Evolutionary conservation across 2,329 filamentous ascomycete species (phyloP), one percentile per base, ranked within the genome.

Genomic region (Monilinia aucupariae): DNA sequence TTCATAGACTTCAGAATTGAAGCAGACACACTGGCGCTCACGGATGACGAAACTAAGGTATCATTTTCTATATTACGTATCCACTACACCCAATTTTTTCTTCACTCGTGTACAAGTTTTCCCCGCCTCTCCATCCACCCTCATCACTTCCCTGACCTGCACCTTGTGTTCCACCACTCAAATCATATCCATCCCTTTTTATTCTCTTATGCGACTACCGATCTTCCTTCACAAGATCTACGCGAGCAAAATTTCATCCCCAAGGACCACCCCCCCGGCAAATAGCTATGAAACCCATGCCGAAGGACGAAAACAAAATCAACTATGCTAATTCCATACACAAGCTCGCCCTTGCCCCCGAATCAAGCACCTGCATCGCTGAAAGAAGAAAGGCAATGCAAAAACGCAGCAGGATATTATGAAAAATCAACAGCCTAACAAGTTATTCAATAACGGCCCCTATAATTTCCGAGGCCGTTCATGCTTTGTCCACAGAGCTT

Each of bases 51-150:
- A 30, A 58, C 8, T 17, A 45, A 61, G 50, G 50, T 48, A 61
- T 61, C 39, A 54, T 55, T 55, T 50, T 61, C 37, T 61, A 61
- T 55, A 61, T 61, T 58, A 58, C n/a, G 41, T 47, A 61, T 61
- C 32, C 39, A 39, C 50, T 43, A 22, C 39, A 32, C 30, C 54
- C 30, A 47, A 55, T 27, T 34, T 30, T 30, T 59, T 20, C 41
- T 48, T 47, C 49, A 48, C n/a, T 61, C 50, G 39, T 55, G 50
- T 61, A 55, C 49, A 61, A n/a, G n/a, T 47, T 54, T 34, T 32
- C 20, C 39, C n/a, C 22, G 22, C 41, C 39, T 48, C 32, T 39
- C 20, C 45, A 10, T 10, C 10, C 17, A 15, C 37, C 25, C 5
- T 43, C 27, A 17, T 32, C 25, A 22, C 20, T 10, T 20, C 8